Evolutionary conservation across 768 basidiomycete species (phyloP).

Genomic region (Boletellus emodensis): DNA sequence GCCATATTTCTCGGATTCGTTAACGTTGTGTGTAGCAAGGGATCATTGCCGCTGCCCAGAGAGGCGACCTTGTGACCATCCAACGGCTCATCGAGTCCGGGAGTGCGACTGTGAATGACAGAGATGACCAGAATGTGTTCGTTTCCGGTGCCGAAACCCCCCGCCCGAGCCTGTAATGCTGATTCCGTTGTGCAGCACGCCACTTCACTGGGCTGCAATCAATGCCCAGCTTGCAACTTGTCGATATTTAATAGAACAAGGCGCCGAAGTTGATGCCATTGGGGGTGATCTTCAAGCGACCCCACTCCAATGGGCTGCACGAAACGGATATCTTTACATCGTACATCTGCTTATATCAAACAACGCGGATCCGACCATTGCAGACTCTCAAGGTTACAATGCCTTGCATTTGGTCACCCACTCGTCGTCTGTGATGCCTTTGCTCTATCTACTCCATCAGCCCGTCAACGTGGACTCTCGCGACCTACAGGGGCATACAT

Average conservation of each 20-base stretch:
- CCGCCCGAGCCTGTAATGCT: neutral
- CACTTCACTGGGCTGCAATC: conserved; percentile 97
- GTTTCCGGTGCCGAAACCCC: conserved; percentile 4
- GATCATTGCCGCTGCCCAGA: conserved; percentile 83
- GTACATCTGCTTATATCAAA: conserved; percentile 88
- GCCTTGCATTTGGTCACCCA: conserved; percentile 93
- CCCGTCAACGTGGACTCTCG: conserved; percentile 88
- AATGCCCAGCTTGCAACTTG: conserved; percentile 92
- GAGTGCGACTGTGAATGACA: conserved; percentile 65
- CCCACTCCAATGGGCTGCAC: conserved; percentile 96
- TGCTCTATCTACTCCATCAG: conserved; percentile 89
- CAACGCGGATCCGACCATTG: conserved; percentile 88
- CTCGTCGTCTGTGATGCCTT: conserved; percentile 89
- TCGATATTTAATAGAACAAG: conserved; percentile 82
- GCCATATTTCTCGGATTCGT: neutral
- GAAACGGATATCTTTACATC: conserved; percentile 94
- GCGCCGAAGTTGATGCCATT: conserved; percentile 90
- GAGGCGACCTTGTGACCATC: conserved; percentile 71
- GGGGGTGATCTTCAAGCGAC: conserved; percentile 95
- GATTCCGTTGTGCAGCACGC: conserved; percentile 42
- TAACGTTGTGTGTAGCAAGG: conserved; percentile 34
- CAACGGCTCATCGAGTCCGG: conserved; percentile 68
- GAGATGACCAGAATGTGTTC: conserved; percentile 82
- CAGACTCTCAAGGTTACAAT: conserved; percentile 95
- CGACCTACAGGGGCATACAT: conserved; percentile 90